Evolutionary conservation across 495 filamentous ascomycete species (phyloP), one percentile per base, ranked within the genome.

Genomic region (Alectoria sarmentosa): DNA sequence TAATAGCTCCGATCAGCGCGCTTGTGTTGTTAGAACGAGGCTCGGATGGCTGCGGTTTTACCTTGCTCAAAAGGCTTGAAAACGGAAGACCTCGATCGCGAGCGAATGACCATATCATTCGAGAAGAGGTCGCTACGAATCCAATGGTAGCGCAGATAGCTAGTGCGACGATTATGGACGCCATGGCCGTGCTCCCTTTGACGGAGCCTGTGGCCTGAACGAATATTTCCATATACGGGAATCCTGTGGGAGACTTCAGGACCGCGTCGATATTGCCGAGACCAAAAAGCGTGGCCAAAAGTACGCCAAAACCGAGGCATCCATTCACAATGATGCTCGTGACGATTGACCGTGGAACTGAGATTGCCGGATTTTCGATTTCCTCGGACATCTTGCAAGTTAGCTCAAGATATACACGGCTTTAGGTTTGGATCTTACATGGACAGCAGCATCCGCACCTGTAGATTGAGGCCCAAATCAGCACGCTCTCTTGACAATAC

Each of bases 321-420:
- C 78, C 80, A 38, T 84, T 85, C 41, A 82, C 69, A 13, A 77
- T 34, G 4, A 77, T 70, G 21, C 75, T 79, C 14, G 72, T 71
- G 30, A 84, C 72, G 39, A 85, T 75, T 0, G 78, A 74, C 3
- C 69, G 73, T 2, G 82, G 82, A 2, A 85, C 74, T 0, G 76
- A 69, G 0, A 75, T 62, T 1, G 78, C 65, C 2, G 81, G 79
- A 61, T 78, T 75, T 9, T 75, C 65, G 44, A 83, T 76, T 64
- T 85, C 82, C 64, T 85, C 82, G 28, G 80, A 73, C 80, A 83
- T 83, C 75, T 83, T n/a, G n/a, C n/a, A n/a, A n/a, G n/a, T n/a
- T n/a, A n/a, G n/a, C n/a, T n/a, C n/a, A n/a, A n/a, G n/a, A n/a
- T n/a, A n/a, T n/a, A n/a, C n/a, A n/a, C n/a, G n/a, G n/a, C n/a